Evolutionary conservation across 2,329 filamentous ascomycete genomes (phyloP).

Genomic region (Basipetospora chlamydospora): DNA sequence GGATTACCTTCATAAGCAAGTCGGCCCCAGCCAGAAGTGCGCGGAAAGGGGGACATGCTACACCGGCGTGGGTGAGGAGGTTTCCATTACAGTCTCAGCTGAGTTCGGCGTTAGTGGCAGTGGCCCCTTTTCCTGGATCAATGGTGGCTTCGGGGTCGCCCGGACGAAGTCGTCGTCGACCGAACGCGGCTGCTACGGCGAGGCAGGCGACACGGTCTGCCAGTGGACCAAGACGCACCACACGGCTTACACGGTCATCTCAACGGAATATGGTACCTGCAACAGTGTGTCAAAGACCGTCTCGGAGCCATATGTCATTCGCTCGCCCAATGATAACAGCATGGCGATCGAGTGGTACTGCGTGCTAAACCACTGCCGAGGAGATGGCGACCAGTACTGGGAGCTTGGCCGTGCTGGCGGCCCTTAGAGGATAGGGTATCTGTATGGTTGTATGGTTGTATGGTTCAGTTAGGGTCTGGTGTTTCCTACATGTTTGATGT

Average conservation of each 20-base stretch:
- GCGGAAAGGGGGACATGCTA: not conserved
- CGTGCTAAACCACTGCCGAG: not conserved
- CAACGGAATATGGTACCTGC: not conserved
- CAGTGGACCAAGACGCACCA: not conserved
- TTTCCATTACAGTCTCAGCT: not conserved
- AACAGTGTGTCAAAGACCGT: not conserved
- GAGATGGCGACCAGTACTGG: not conserved
- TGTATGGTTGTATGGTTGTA: no score
- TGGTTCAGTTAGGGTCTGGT: no score
- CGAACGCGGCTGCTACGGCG: slow-evolving; percentile 1
- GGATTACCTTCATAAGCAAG: not conserved
- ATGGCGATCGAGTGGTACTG: not conserved
- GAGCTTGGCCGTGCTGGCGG: not conserved
- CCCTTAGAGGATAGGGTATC: no score
- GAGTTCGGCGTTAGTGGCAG: not conserved
- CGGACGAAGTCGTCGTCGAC: not conserved
- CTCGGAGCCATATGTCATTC: not conserved
- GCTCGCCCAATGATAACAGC: not conserved
- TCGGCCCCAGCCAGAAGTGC: not conserved
- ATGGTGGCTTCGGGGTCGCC: not conserved
- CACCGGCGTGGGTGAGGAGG: not conserved
- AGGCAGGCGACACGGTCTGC: not conserved
- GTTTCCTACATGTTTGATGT: not conserved
- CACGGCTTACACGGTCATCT: not conserved
- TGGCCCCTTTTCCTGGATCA: not conserved